Evolutionary conservation across 805 yeast genomes (phyloP).

Genomic region (Pichia ethanolica): DNA sequence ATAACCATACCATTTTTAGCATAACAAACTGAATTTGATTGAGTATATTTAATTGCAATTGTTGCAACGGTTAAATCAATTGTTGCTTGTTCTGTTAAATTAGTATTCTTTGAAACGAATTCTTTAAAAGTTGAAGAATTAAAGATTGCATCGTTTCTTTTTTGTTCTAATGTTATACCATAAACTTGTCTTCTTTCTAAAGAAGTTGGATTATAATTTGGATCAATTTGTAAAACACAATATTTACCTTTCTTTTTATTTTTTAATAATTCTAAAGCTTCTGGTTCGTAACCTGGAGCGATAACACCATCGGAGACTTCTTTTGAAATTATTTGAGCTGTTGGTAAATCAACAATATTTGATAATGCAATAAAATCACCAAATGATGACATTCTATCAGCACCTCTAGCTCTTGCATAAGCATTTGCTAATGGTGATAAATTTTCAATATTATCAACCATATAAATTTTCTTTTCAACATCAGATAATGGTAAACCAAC

Average conservation of each 20-base stretch:
- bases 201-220: slow-evolving; percentile 76
- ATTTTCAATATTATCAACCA: slow-evolving; percentile 90
- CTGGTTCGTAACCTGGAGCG: slow-evolving; percentile 94
- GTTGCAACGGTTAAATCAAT: slow-evolving; percentile 96
- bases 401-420: slow-evolving; percentile 99
- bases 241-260: slow-evolving; percentile 97
- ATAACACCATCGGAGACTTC: slow-evolving; percentile 98
- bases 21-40: slow-evolving; percentile 96
- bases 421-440: slow-evolving; percentile 96
- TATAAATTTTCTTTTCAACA: slow-evolving; percentile 88
- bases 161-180: slow-evolving; percentile 92
- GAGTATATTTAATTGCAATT: slow-evolving; percentile 94
- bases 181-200: slow-evolving; percentile 91
- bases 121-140: slow-evolving; percentile 86
- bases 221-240: slow-evolving; percentile 93
- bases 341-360: slow-evolving; percentile 91
- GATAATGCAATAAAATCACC: slow-evolving; percentile 98
- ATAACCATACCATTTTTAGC: slow-evolving; percentile 99
- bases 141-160: slow-evolving; percentile 95
- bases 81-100: slow-evolving; percentile 83
- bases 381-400: slow-evolving; percentile 98
- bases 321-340: slow-evolving; percentile 93
- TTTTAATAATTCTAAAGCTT: slow-evolving; percentile 80
- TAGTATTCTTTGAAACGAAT: slow-evolving; percentile 80
- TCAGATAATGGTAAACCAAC: slow-evolving; percentile 92